These are phyloP conservation scores for Areca catechu DNA, from an alignment of 176 grass and related monocot genomes.

Conservation along the genomic window DNA sequence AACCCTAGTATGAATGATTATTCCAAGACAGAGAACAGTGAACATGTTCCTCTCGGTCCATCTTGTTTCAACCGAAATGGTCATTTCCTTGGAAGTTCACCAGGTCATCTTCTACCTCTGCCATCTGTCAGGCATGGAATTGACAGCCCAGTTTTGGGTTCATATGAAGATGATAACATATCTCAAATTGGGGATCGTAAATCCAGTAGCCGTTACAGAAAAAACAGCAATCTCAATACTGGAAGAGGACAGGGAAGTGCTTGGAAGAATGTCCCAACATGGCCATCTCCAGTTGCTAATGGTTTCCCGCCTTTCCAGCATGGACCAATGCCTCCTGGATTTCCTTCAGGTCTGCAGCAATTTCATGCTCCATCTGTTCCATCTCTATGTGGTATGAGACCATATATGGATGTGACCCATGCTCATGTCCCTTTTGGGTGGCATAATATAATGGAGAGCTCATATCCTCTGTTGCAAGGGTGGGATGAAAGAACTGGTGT, in stretches of 20 bases:
- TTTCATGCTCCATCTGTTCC: slow-evolving; percentile 26
- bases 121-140: slow-evolving; percentile 20
- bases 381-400: slow-evolving; percentile 20
- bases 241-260: slow-evolving; percentile 24
- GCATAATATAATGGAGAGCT: slow-evolving; percentile 14
- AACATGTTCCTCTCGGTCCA: slow-evolving; percentile 1
- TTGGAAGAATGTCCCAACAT: slow-evolving; percentile 24
- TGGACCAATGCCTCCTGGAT: slow-evolving; percentile 24
- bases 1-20: background rate
- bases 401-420: slow-evolving; percentile 22
- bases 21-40: background rate
- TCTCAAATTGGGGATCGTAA: slow-evolving; percentile 20
- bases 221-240: slow-evolving; percentile 22
- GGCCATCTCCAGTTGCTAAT: slow-evolving; percentile 28
- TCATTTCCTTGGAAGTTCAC: slow-evolving; percentile 4
- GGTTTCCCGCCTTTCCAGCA: slow-evolving; percentile 32
- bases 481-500: slow-evolving; percentile 22
- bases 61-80: slow-evolving; percentile 9
- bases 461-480: slow-evolving; percentile 17
- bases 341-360: slow-evolving; percentile 24
- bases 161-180: slow-evolving; percentile 33
- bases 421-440: slow-evolving; percentile 20
- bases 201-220: slow-evolving; percentile 25
- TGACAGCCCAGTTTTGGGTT: slow-evolving; percentile 18
- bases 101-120: slow-evolving; percentile 7